Percentiles rank a stretch among this genome's conserved stretches.
These are phyloP conservation scores for Calonectria montana DNA, from an alignment of 2,329 filamentous ascomycete genomes.

Conservation along the genomic window DNA sequence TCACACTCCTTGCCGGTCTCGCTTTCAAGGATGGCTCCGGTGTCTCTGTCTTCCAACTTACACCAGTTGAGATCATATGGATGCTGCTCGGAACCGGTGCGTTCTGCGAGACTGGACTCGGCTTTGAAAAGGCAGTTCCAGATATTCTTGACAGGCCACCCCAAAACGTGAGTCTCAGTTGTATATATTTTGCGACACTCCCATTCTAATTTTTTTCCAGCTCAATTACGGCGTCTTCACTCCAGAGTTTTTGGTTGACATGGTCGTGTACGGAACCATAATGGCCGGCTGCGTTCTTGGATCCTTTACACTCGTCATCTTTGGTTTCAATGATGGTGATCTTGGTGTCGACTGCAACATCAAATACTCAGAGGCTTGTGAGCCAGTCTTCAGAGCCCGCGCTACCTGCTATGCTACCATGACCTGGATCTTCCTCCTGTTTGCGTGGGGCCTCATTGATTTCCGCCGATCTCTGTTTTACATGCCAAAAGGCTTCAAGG, in stretches of 20 bases:
- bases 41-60: conserved; percentile 77
- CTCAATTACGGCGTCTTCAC: conserved; percentile 69
- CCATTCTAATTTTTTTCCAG: conserved; percentile 23
- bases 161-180: conserved; percentile 21
- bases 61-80: conserved; percentile 79
- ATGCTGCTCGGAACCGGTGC: conserved; percentile 80
- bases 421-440: conserved; percentile 77
- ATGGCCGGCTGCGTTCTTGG: conserved; percentile 69
- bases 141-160: conserved; percentile 76
- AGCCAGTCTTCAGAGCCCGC: conserved; percentile 71
- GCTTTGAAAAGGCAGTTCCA: conserved; percentile 74
- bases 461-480: conserved; percentile 74
- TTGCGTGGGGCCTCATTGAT: conserved; percentile 77
- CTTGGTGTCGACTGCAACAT: conserved; percentile 69
- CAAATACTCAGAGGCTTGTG: conserved; percentile 60
- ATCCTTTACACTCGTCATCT: conserved; percentile 69
- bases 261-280: conserved; percentile 72
- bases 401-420: conserved; percentile 74
- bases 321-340: conserved; percentile 57
- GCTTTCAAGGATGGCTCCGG: conserved; percentile 73
- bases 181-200: neutral
- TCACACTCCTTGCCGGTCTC: conserved; percentile 74
- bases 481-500: conserved; percentile 60
- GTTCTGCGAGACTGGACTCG: conserved; percentile 78
- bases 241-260: conserved; percentile 71